Conservation (phyloP, 2,329 filamentous ascomycete genomes). For the Alternaria consortialis region DNA sequence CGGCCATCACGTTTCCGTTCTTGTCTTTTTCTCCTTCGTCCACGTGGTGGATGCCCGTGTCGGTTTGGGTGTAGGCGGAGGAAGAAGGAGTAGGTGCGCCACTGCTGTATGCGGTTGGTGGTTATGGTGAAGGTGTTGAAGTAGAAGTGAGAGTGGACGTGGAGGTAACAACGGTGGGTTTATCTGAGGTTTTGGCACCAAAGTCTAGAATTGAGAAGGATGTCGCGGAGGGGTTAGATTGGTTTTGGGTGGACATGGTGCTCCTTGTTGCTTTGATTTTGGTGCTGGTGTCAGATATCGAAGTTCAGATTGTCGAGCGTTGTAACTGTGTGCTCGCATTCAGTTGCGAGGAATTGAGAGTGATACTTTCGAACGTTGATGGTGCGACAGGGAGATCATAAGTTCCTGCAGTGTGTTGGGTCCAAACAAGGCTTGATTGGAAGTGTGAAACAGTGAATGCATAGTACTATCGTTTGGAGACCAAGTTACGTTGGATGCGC, state of each 20-base stretch:
- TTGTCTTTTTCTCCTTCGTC: slow-evolving; percentile 15
- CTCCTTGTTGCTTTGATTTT: too few relatives aligned
- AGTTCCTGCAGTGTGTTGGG: neutral
- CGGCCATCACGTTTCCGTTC: slow-evolving; percentile 4
- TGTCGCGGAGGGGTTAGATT: neutral
- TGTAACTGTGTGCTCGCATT: neutral
- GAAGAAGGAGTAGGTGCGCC: neutral
- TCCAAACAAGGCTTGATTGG: neutral
- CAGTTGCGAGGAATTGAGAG: neutral
- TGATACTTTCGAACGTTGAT: neutral
- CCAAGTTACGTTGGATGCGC: neutral
- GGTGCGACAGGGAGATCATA: too few relatives aligned
- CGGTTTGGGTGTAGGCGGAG: neutral
- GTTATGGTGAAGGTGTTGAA: neutral
- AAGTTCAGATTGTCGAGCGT: neutral
- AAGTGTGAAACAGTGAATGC: neutral
- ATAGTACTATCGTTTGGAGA: neutral
- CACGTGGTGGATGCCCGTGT: neutral
- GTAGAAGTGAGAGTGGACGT: neutral
- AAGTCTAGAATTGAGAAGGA: neutral
- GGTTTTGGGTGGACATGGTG: neutral
- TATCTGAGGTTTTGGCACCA: neutral
- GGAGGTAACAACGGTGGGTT: neutral
- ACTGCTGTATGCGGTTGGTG: neutral
- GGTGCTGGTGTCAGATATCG: neutral